Conservation (phyloP, 306 rosid genomes). For the Cercis canadensis region DNA sequence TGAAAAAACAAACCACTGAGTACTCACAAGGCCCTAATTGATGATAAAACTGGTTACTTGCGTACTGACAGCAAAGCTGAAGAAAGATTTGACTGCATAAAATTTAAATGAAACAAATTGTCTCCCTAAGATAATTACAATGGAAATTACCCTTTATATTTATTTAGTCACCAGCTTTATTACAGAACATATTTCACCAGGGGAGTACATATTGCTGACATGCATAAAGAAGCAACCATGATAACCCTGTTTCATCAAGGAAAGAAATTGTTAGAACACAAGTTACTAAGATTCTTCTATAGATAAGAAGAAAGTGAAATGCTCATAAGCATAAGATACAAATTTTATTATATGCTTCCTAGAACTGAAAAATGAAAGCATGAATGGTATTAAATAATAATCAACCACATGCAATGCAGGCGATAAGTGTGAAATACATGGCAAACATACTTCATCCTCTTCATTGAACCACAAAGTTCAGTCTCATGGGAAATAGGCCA, state of each 20-base stretch:
- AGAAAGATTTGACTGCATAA: no score
- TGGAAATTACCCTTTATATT: not conserved
- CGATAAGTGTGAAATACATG: no score
- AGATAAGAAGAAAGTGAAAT: not conserved
- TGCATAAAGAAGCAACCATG: conserved; percentile 34
- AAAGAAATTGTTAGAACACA: conserved; percentile 29
- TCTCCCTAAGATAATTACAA: conserved; percentile 14
- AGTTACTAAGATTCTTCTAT: not conserved
- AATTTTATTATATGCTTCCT: not conserved
- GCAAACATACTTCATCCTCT: no score
- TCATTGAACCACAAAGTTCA: no score
- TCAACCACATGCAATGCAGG: no score
- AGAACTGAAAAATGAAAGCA: not conserved
- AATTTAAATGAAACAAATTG: not conserved
- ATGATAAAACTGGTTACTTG: no score
- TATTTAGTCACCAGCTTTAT: conserved; percentile 30
- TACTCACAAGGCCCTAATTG: no score
- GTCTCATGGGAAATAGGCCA: no score
- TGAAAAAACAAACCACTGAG: no score
- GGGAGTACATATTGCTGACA: conserved; percentile 25
- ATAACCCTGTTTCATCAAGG: conserved; percentile 34
- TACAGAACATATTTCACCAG: conserved; percentile 31
- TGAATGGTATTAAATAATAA: no score
- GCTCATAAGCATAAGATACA: conserved; percentile 6
- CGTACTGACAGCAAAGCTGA: no score